Evolutionary conservation across 495 filamentous ascomycete genomes (phyloP), one percentile per base, ranked within the genome.

Genomic region (Neurospora sp.): DNA sequence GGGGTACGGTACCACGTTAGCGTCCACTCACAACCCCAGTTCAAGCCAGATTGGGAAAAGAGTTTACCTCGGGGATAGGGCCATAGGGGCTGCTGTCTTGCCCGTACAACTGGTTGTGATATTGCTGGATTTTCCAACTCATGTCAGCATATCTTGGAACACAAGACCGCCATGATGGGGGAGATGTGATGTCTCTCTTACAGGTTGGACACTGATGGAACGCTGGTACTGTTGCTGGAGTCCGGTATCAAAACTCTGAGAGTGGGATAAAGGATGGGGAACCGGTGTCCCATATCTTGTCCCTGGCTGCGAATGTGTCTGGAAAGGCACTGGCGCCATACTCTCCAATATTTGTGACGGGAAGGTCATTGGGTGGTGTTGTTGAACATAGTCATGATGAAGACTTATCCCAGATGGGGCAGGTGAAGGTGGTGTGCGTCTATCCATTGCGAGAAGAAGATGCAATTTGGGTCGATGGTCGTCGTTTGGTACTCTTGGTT

Each of bases 311-410:
- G 82, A 85, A 59, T 78, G 81, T 68, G 76, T 76, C 20, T 82
- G 81, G 61, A 74, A 77, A 14, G 75, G 59, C 20, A 78, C 78
- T 31, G 76, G 5, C 27, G 53, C 53, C 53, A 66, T 35, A 2
- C 6, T 66, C 14, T 66, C 53, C 53, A 66, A 37, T 9, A 66
- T 22, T 82, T 75, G 27, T 72, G 78, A 72, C 79, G 79, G 14
- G 79, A 74, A 16, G 80, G 74, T 40, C 76, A 72, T 35, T 77
- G 71, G n/a, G 84, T 75, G 75, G 85, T 89, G 73, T 88, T 85
- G 74, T 85, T 87, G 83, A 53, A 85, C 78, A 70, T 83, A 82
- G 76, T 83, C 81, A 20, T 82, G 78, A n/a, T 87, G 79, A 66
- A 83, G 76, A 27, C 85, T 85, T 44, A 79, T 70, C 70, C 78